phyloP scores from a whole-genome alignment of 177 flowering plant species.

The Tripterygium wilfordii region DNA sequence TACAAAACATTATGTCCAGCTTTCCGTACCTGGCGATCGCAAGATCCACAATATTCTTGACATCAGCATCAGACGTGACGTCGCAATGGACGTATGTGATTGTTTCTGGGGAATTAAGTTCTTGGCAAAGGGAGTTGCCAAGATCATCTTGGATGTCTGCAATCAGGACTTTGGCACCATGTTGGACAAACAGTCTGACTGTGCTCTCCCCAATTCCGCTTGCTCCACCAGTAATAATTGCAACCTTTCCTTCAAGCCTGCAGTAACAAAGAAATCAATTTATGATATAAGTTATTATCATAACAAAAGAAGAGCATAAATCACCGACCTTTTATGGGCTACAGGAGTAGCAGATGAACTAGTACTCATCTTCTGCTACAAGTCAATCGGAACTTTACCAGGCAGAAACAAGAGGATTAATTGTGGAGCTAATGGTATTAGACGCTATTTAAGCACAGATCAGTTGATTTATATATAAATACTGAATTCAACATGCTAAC shows the following conservation, averaged over 20 bases:
- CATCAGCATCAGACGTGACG: not conserved
- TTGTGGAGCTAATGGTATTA: too few species aligned
- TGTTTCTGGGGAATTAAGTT: not conserved
- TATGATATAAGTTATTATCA: too few species aligned
- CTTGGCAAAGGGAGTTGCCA: not conserved
- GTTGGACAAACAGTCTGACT: not conserved
- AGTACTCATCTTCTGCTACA: too few species aligned
- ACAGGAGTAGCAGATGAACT: too few species aligned
- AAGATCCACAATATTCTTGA: not conserved
- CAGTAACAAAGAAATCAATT: too few species aligned
- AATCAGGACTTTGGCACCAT: not conserved
- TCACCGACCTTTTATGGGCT: too few species aligned
- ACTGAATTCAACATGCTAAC: too few species aligned
- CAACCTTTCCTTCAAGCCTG: constrained; percentile 3
- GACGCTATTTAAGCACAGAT: too few species aligned
- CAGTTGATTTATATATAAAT: too few species aligned
- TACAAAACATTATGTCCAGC: constrained; percentile 1
- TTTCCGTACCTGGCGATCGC: constrained; percentile 1
- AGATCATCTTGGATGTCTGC: constrained; percentile 3
- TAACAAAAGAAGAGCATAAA: too few species aligned
- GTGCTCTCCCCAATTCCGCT: not conserved
- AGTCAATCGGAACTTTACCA: too few species aligned
- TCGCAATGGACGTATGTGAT: constrained; percentile 2
- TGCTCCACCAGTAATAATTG: not conserved
- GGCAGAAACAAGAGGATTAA: too few species aligned